Base-by-base conservation (phyloP, 768 basidiomycete genomes). In the Naganishia vishniacii region DNA sequence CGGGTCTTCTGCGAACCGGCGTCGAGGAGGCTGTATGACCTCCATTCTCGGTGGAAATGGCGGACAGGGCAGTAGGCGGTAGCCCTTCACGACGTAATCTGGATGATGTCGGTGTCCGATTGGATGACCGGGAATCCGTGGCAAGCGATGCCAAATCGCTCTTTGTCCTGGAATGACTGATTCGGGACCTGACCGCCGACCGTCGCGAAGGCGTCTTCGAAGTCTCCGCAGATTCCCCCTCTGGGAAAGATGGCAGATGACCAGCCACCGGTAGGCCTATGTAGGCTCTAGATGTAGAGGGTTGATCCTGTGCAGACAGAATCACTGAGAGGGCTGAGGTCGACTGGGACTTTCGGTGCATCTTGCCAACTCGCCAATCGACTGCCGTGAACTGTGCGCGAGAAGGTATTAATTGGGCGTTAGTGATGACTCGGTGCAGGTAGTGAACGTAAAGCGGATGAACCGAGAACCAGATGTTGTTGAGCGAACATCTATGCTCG, bases 291-390 rank as follows among this genome's bases (percentile, higher is more conserved):
- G 53, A 40, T 7, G 32, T 12, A n/a, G 37, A 16, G 25, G 32
- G 53, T 20, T 37, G 34, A 20, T 23, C 53, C 23, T 23, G 53
- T 9, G 31, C 53, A n/a, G 53, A 56, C 23, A 56, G 25, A 34
- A 56, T 56, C 28, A 56, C 53, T 9, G 53, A 56, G 34, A 56
- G 53, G 16, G 53, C 53, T 40, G 53, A 56, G 32, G 53, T 56
- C 5, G 53, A 56, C 40, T 56, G 53, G 12, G 53, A 41, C 40
- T 56, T 56, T 23, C 53, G 23, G 26, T 56, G 53, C 53, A 56
- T 56, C 20, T 23, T 56, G n/a, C 5, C 37, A 23, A 7, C n/a
- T n/a, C 3, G 18, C 8, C 7, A 11, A n/a, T 8, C n/a, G n/a
- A n/a, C n/a, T n/a, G n/a, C n/a, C n/a, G n/a, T n/a, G n/a, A n/a